These are phyloP conservation scores for Epichloe typhina DNA, from an alignment of 2,329 filamentous ascomycete genomes.

Conservation along the genomic window DNA sequence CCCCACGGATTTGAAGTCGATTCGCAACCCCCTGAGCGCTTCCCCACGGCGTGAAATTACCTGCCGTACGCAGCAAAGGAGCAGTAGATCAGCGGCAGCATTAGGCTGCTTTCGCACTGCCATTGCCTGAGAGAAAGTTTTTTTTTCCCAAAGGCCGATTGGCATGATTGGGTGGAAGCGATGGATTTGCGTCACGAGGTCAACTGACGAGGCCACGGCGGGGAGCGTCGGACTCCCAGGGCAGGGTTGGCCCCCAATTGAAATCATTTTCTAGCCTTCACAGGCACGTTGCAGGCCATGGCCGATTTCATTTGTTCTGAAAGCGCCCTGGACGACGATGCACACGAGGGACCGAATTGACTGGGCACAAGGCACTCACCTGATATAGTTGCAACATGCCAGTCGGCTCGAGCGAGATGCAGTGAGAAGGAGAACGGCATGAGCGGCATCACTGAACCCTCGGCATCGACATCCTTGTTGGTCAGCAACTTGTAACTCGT, in stretches of 20 bases:
- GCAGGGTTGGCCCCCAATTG: neutral
- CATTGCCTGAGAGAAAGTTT: neutral
- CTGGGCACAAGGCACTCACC: neutral
- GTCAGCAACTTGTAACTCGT: neutral
- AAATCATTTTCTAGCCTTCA: neutral
- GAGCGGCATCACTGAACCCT: neutral
- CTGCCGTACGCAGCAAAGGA: neutral
- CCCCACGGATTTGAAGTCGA: neutral
- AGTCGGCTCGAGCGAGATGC: neutral
- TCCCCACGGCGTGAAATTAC: neutral
- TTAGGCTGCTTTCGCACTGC: neutral
- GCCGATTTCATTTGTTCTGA: neutral
- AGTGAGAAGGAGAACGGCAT: neutral
- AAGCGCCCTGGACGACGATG: neutral
- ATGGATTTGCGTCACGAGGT: slow-evolving; percentile 6
- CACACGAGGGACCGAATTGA: neutral
- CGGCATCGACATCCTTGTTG: neutral
- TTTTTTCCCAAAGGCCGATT: neutral
- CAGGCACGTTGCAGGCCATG: neutral
- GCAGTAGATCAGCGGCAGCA: neutral
- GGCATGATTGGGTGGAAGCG: neutral
- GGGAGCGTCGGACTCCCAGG: neutral
- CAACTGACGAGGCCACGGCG: slow-evolving; percentile 6
- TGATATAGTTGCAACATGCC: neutral
- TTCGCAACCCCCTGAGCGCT: no score